phyloP scores from a whole-genome alignment of 305 asterid species.

The Rubia peregrina region DNA sequence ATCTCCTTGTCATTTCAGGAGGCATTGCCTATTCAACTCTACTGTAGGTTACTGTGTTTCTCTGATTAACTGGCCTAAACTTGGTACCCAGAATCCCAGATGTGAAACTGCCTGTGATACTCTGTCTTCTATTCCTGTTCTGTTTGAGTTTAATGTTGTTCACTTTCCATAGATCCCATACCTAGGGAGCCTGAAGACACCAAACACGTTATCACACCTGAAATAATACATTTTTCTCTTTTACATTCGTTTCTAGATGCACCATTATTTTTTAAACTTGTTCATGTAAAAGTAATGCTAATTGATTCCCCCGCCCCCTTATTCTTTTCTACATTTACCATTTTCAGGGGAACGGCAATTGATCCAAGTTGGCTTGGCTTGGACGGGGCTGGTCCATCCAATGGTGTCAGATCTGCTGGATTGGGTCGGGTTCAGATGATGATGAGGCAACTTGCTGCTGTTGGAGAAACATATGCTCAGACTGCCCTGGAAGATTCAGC shows the following conservation, averaged over 20 bases:
- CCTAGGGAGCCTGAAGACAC: background rate
- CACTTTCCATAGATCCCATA: conserved; percentile 1
- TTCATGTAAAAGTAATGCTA: background rate
- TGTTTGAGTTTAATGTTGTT: background rate
- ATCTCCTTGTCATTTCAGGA: background rate
- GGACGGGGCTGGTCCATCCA: conserved; percentile 74
- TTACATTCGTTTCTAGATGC: background rate
- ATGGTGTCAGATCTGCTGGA: conserved; percentile 36
- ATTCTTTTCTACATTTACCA: background rate
- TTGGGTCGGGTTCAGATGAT: conserved; percentile 79
- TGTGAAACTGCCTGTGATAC: background rate
- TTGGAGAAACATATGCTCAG: conserved; percentile 76
- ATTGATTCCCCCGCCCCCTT: background rate
- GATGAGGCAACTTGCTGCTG: conserved; percentile 91
- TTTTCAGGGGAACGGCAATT: conserved; percentile 42
- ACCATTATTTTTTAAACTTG: background rate
- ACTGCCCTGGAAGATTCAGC: conserved; percentile 67
- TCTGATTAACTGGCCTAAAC: conserved; percentile 6
- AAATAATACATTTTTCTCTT: background rate
- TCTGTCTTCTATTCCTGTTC: background rate
- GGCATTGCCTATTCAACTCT: background rate
- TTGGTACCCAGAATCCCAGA: background rate
- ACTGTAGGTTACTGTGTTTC: background rate
- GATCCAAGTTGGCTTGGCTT: conserved; percentile 70
- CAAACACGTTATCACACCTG: background rate